Percentiles rank a stretch among this genome's conserved stretches.
Evolutionary conservation across 139 green algal genomes (phyloP).

Genomic region (Chlorella sp.): DNA sequence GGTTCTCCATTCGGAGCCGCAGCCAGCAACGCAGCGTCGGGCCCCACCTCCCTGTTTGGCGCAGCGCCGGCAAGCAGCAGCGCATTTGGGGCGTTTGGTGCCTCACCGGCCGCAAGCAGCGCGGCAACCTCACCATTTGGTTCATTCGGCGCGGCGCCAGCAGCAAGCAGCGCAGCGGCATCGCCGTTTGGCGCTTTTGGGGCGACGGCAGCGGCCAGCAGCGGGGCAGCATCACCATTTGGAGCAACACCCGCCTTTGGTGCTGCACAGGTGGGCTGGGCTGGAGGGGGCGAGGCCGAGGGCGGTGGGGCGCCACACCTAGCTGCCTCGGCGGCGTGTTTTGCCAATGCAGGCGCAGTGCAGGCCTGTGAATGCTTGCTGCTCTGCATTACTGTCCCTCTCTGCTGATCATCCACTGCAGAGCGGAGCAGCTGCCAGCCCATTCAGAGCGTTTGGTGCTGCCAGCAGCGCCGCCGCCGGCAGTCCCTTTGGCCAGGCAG

Average conservation of each 20-base stretch:
- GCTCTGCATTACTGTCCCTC: too few relatives aligned
- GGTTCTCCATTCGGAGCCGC: conserved; percentile 14
- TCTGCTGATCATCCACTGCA: too few relatives aligned
- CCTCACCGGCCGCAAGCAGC: neutral
- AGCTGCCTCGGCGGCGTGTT: too few relatives aligned
- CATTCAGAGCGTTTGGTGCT: conserved; percentile 24
- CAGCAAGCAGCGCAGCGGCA: neutral
- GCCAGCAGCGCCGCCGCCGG: neutral
- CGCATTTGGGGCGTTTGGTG: neutral
- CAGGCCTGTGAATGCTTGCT: too few relatives aligned
- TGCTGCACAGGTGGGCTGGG: too few relatives aligned
- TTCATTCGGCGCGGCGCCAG: conserved; percentile 3
- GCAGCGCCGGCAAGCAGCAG: conserved; percentile 9
- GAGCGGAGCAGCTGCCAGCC: neutral
- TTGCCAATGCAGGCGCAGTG: too few relatives aligned
- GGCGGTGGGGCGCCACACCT: too few relatives aligned
- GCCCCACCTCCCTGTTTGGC: neutral
- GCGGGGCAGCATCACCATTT: conserved; percentile 17
- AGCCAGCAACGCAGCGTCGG: neutral
- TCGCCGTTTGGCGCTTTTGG: neutral
- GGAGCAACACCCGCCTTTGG: neutral
- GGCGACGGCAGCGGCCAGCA: neutral
- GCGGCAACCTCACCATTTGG: neutral
- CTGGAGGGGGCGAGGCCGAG: too few relatives aligned
- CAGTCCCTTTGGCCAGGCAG: conserved; percentile 17